Percentiles rank a stretch among this genome's conserved stretches.
Conservation (phyloP, 192 early-diverging fungal species). For the Entomortierella chlamydospora region DNA sequence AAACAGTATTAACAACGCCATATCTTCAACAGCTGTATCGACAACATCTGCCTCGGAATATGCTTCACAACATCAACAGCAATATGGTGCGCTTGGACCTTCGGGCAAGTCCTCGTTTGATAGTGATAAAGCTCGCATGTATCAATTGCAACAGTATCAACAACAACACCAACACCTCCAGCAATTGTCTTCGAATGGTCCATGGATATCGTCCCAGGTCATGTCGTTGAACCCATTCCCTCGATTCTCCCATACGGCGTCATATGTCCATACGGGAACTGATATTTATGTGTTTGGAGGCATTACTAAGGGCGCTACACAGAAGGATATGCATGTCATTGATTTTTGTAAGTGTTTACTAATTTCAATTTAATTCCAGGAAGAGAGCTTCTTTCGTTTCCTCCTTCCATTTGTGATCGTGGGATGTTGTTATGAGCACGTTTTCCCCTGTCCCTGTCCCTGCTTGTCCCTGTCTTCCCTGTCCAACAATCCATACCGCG, state of each 20-base stretch:
- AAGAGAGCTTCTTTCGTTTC: no score
- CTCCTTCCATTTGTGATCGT: no score
- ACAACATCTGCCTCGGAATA: not conserved
- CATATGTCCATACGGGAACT: constrained; percentile 50
- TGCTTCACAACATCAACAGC: constrained; percentile 16
- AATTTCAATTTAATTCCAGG: no score
- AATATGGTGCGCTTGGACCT: constrained; percentile 1
- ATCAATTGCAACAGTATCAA: constrained; percentile 17
- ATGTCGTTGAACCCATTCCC: constrained; percentile 35
- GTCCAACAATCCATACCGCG: no score
- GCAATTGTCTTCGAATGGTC: constrained; percentile 16
- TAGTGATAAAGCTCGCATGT: constrained; percentile 21
- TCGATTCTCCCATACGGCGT: constrained; percentile 45
- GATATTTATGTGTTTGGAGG: constrained; percentile 55
- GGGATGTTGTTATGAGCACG: no score
- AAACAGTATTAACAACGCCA: constrained; percentile 1
- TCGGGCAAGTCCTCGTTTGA: constrained; percentile 22
- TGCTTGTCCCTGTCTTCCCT: no score
- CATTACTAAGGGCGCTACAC: constrained; percentile 23
- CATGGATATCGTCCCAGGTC: constrained; percentile 38
- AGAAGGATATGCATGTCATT: constrained; percentile 50
- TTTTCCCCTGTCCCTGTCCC: not conserved
- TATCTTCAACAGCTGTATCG: constrained; percentile 5
- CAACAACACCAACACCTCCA: constrained; percentile 5
- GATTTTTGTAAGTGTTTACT: constrained; percentile 38